Base-by-base conservation (phyloP, 2,329 filamentous ascomycete species). In the Dactylella cylindrospora region DNA sequence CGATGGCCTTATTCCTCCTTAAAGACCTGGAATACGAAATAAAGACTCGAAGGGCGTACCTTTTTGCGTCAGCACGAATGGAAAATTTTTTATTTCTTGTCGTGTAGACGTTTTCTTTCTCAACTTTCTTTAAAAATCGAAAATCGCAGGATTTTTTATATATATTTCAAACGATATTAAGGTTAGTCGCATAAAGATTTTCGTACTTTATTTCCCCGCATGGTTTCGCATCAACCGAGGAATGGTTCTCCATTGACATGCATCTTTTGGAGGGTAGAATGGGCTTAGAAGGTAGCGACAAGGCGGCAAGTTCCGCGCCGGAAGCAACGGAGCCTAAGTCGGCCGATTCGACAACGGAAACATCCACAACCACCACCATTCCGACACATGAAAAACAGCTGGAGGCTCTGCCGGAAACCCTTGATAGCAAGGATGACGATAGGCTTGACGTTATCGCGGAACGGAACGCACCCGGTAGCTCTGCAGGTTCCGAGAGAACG, bases 231-330 rank as follows among this genome's bases (percentile, higher is more conserved):
- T n/a, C n/a, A n/a, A n/a, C n/a, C n/a, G n/a, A n/a, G n/a, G n/a
- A n/a, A n/a, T n/a, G n/a, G n/a, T n/a, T n/a, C n/a, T n/a, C 55
- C 43, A 53, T 50, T 54, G 44, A 62, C 57, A 26, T 43, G 57
- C 57, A 62, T 62, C 54, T 35, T 26, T n/a, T 10, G 20, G 33
- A 15, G 45, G 36, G 49, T 44, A 62, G 55, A 61, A 62, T 62
- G 57, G 57, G 57, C 36, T 47, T 54, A 53, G 49, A 54, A 35
- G 43, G 50, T 47, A 54, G 43, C 57, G 57, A 62, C 49, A 50
- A 62, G 33, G 19, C 57, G 55, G 55, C 55, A 61, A 61, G 47
- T 61, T 61, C 55, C 57, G 57, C 41, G 19, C 41, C 55, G 49
- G 57, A 53, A 53, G 33, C 35, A 33, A 35, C 57, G 57, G 57